phyloP scores from a whole-genome alignment of 1,284 basidiomycete species.

The Ceratobasidium sp. region DNA sequence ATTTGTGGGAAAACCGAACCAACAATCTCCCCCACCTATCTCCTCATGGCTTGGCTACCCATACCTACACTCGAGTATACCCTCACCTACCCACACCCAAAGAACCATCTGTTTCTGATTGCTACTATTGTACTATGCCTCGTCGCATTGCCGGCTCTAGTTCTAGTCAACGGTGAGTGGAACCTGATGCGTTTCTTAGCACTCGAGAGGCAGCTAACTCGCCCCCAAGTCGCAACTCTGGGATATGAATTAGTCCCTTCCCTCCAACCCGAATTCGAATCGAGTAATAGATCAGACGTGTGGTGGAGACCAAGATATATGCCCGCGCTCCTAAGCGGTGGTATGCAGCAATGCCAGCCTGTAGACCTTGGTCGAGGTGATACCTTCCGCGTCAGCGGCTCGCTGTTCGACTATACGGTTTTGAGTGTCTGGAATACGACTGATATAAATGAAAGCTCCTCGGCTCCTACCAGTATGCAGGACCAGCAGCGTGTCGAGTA shows the following conservation, averaged over 20 bases:
- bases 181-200: not conserved
- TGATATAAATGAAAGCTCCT: not conserved
- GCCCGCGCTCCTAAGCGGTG: not conserved
- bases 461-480: no score
- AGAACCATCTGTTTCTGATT: conserved; percentile 12
- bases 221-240: conserved; percentile 4
- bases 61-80: no score
- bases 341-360: not conserved
- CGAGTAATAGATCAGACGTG: not conserved
- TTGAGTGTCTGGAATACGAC: conserved; percentile 19
- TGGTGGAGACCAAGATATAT: not conserved
- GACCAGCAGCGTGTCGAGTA: conserved; percentile 23
- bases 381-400: conserved; percentile 14
- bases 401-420: conserved; percentile 29
- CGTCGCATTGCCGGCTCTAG: not conserved
- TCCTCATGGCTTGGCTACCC: no score
- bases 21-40: no score
- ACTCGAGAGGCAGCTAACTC: not conserved
- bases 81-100: no score
- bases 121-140: not conserved
- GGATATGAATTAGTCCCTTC: conserved; percentile 33
- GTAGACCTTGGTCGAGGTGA: conserved; percentile 23
- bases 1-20: no score
- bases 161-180: conserved; percentile 4
- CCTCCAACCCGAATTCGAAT: not conserved